Evolutionary conservation across 2,329 filamentous ascomycete species (phyloP), one percentile per base, ranked within the genome.

Genomic region (Fulvia fulva): DNA sequence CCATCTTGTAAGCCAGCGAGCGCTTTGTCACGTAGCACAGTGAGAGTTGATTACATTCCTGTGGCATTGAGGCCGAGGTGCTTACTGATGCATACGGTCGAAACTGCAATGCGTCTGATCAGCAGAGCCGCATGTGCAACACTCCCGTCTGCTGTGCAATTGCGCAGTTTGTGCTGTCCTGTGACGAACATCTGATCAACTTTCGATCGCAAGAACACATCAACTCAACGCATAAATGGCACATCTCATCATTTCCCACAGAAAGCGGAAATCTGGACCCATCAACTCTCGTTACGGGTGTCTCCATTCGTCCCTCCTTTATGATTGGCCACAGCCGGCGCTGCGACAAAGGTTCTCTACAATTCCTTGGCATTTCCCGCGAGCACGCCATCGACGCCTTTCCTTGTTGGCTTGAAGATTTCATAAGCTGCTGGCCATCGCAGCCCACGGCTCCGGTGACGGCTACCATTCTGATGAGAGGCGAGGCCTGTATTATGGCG

Each of bases 401-500:
- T 12, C 47, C 32, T 26, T 26, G 30, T 50, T 50, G 25, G 47
- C n/a, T 5, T 9, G 7, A 21, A 11, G 45, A 26, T 50, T 50
- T 50, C 32, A 26, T 50, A 50, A 50, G 47, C 47, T 30, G 11
- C 23, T 47, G 8, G 45, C n/a, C 45, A 26, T 25, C 26, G n/a
- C 16, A 5, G 25, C 19, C 52, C 37, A 44, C 30, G 41, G 34
- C 37, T 34, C 25, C 30, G 23, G 44, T 46, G 23, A 41, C 41
- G 41, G 44, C 37, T 23, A 32, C 52, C 11, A 21, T 7, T 28
- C 9, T 53, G 52, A 21, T 26, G 37, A 19, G 47, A 28, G 52
- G 37, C 52, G 52, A 46, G 43, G 37, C 41, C 52, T 28, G 52
- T 46, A 54, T 54, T 46, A 54, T 54, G 22, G 52, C 52, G 52